A percentile compares a stretch with the other conserved stretches of the same genome.
Conservation (phyloP, 352 stramenopile genomes). For the Phytophthora syringae region DNA sequence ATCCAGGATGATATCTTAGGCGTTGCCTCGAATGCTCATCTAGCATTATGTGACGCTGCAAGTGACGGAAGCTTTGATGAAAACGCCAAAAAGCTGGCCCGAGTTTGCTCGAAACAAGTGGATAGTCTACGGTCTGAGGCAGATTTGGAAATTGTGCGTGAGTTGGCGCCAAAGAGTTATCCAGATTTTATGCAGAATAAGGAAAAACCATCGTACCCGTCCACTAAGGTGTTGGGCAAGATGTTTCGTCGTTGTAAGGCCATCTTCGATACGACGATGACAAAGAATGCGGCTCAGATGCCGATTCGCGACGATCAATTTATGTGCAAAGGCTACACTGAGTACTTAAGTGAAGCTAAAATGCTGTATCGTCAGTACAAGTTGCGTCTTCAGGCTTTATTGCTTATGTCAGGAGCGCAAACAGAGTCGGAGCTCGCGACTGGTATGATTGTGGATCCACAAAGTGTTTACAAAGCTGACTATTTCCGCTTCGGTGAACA, state of each 20-base stretch:
- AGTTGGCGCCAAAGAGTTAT: constrained; percentile 59
- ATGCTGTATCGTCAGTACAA: constrained; percentile 79
- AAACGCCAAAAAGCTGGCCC: constrained; percentile 57
- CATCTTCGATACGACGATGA: constrained; percentile 52
- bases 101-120: constrained; percentile 77
- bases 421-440: constrained; percentile 75
- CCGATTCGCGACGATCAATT: constrained; percentile 58
- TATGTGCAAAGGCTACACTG: constrained; percentile 56
- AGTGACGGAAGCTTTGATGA: constrained; percentile 53
- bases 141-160: constrained; percentile 61
- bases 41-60: constrained; percentile 67
- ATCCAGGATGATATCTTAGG: constrained; percentile 79
- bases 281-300: constrained; percentile 41
- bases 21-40: constrained; percentile 78
- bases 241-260: constrained; percentile 75
- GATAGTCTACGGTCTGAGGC: constrained; percentile 68
- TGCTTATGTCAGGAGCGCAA: constrained; percentile 68
- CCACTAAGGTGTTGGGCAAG: constrained; percentile 72
- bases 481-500: constrained; percentile 84
- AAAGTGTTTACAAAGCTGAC: constrained; percentile 65
- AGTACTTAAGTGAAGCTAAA: constrained; percentile 44
- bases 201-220: constrained; percentile 70
- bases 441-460: constrained; percentile 72
- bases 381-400: constrained; percentile 48
- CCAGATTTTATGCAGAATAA: constrained; percentile 86